Evolutionary conservation across 1,284 basidiomycete species (phyloP).

Genomic region (Apiotrichum mycotoxinovorans): DNA sequence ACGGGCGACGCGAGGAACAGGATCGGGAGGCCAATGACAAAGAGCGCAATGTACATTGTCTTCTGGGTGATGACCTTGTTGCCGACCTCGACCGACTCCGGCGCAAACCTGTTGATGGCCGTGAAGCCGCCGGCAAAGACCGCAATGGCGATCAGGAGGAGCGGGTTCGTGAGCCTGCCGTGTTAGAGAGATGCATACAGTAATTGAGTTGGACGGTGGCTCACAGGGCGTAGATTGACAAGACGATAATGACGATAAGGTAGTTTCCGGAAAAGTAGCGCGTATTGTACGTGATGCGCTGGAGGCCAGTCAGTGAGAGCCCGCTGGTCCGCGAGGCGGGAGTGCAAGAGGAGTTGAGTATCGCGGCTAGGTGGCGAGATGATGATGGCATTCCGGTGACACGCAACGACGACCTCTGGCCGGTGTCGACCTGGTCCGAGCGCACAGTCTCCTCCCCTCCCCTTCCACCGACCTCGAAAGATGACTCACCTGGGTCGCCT

Average conservation of each 20-base stretch:
- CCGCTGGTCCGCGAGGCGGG: too few relatives aligned
- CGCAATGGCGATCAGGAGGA: constrained; percentile 72
- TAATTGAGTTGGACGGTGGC: constrained; percentile 36
- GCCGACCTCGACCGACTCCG: constrained; percentile 50
- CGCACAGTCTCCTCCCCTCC: not conserved
- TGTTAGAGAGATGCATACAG: not conserved
- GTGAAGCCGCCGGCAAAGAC: constrained; percentile 86
- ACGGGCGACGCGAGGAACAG: constrained; percentile 32
- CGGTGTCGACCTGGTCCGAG: too few relatives aligned
- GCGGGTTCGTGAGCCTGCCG: constrained; percentile 61
- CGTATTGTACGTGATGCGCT: constrained; percentile 90
- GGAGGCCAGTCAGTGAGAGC: constrained; percentile 5
- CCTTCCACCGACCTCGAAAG: too few relatives aligned
- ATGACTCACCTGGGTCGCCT: constrained; percentile 50
- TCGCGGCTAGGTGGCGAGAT: too few relatives aligned
- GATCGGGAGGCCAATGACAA: constrained; percentile 31
- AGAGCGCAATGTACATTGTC: constrained; percentile 60
- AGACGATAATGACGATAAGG: constrained; percentile 66
- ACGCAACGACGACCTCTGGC: too few relatives aligned
- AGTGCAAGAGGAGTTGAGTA: too few relatives aligned
- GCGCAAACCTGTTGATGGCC: constrained; percentile 74
- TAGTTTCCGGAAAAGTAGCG: constrained; percentile 87
- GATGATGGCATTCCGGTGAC: too few relatives aligned
- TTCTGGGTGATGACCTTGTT: constrained; percentile 49
- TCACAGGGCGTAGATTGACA: constrained; percentile 83